Base-by-base conservation (phyloP, 352 stramenopile species). In the Pythium dissimile region DNA sequence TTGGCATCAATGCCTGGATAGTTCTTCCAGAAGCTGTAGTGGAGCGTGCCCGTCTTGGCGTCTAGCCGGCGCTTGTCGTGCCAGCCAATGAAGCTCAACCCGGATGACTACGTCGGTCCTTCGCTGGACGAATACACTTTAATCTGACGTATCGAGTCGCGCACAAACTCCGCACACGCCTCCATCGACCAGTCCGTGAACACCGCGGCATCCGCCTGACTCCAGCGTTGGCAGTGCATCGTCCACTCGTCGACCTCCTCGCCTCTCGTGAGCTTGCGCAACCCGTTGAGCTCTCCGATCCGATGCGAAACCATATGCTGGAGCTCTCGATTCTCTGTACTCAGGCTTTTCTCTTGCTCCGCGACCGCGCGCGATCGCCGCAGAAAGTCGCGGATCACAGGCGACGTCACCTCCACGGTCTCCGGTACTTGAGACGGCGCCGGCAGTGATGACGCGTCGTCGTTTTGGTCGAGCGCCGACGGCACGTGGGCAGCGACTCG, bases 11-110 rank as follows among this genome's bases (percentile, higher is more conserved):
- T 16, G 34, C 34, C 34, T 6, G 34, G 3, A 15, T 41, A 59
- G 0, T 23, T 32, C 44, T 59, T 59, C 13, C 18, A 26, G 20
- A 66, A 55, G 41, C 46, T 56, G 21, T 55, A 54, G 15, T 54
- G 26, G 28, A 62, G 44, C 2, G 43, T 62, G 12, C 18, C 30
- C 9, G 45, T 49, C 7, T 20, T 16, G 5, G 11, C 15, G 27
- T 62, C 54, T 1, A 62, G 35, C 8, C 46, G 45, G 16, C 45
- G 54, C 6, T 45, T 44, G n/a, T 62, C 54, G 18, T 30, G 23
- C 54, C 54, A 62, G 26, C 54, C 54, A 2, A 50, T 32, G 15
- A 62, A 62, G 27, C 21, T 39, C 20, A 54, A 26, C 6, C 54
- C 54, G 3, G 41, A 55, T 2, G 43, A 24, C 34, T 47, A 26